These are phyloP conservation scores for Candida vaughaniae DNA, from an alignment of 805 yeast species.

Conservation along the genomic window DNA sequence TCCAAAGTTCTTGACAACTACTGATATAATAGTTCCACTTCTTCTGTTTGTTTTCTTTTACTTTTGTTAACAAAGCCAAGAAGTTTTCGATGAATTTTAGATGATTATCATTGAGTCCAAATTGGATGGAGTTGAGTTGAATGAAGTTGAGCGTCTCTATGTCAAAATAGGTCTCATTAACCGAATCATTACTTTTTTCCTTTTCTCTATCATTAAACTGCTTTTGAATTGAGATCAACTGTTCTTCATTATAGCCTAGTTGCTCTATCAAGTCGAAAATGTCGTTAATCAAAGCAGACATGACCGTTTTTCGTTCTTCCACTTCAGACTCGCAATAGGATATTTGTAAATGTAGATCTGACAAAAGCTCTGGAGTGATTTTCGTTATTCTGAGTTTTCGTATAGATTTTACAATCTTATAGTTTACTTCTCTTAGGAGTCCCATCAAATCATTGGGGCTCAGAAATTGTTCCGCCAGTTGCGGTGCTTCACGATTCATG, in stretches of 20 bases:
- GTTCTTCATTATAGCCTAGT: constrained; percentile 33
- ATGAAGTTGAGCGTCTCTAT: constrained; percentile 37
- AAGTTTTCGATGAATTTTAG: constrained; percentile 30
- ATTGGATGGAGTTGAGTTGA: constrained; percentile 34
- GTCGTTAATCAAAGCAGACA: constrained; percentile 21
- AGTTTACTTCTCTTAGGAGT: constrained; percentile 34
- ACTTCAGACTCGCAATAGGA: constrained; percentile 27
- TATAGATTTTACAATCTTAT: constrained; percentile 35
- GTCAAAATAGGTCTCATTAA: constrained; percentile 34
- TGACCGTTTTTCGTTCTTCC: constrained; percentile 19
- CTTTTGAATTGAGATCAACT: constrained; percentile 32
- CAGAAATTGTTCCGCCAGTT: too few species aligned
- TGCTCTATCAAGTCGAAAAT: constrained; percentile 26
- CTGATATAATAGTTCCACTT: constrained; percentile 32
- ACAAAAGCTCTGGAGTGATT: constrained; percentile 29
- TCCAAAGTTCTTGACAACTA: constrained; percentile 56
- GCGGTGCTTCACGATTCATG: neutral
- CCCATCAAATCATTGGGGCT: constrained; percentile 19
- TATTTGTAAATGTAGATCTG: constrained; percentile 23
- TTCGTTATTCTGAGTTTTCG: constrained; percentile 36
- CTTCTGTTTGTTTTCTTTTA: constrained; percentile 34
- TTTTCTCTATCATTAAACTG: constrained; percentile 18
- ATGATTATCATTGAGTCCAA: constrained; percentile 38
- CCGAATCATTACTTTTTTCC: constrained; percentile 7
- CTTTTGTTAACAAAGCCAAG: constrained; percentile 27